These are phyloP conservation scores for Xylariaceae sp. DNA, from an alignment of 2,329 filamentous ascomycete genomes.

Conservation along the genomic window DNA sequence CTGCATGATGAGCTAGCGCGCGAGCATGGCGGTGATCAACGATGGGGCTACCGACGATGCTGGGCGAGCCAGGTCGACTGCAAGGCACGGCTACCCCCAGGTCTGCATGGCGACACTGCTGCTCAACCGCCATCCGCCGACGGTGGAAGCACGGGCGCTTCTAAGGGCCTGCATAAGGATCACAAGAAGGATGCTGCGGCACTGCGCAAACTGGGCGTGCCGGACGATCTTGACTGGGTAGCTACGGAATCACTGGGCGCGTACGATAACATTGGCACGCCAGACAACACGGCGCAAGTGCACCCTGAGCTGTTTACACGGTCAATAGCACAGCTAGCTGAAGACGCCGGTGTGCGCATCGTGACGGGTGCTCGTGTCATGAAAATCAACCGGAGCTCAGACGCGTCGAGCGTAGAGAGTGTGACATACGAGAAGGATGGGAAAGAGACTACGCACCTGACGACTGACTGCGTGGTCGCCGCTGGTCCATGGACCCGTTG, in stretches of 20 bases:
- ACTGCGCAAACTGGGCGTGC: conserved; percentile 39
- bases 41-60: conserved; percentile 72
- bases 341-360: conserved; percentile 66
- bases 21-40: conserved; percentile 69
- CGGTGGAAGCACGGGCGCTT: conserved; percentile 12
- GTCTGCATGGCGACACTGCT: conserved; percentile 11
- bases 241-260: conserved; percentile 54
- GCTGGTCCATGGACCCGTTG: conserved; percentile 55
- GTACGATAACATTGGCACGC: conserved; percentile 52
- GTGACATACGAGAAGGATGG: conserved; percentile 42
- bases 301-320: conserved; percentile 81
- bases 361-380: conserved; percentile 42
- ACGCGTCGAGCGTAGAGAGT: conserved; percentile 34
- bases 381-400: conserved; percentile 34
- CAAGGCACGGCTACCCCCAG: conserved; percentile 39
- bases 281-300: conserved; percentile 73
- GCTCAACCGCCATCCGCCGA: not conserved
- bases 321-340: conserved; percentile 71
- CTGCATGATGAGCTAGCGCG: conserved; percentile 73
- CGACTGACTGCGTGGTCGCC: conserved; percentile 45
- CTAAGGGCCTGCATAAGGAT: conserved; percentile 41
- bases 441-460: conserved; percentile 33
- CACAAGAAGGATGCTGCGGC: conserved; percentile 39
- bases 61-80: conserved; percentile 44
- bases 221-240: conserved; percentile 75